Base-by-base conservation (phyloP, 495 filamentous ascomycete species). In the Penicillium paradoxum region DNA sequence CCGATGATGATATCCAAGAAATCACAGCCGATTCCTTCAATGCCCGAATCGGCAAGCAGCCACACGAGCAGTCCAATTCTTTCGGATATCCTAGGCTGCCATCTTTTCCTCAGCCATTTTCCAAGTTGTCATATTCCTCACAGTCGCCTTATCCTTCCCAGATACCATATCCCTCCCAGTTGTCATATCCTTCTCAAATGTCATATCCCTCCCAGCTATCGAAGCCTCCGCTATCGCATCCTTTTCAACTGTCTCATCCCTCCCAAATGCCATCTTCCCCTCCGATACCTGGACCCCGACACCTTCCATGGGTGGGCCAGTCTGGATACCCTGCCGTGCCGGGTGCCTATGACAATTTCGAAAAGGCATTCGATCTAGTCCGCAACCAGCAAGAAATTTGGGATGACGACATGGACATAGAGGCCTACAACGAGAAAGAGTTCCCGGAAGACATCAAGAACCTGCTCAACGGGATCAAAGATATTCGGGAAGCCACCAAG, bases 381-480 rank as follows among this genome's bases (percentile, higher is more conserved):
- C 51, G 61, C 17, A 49, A 63, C 8, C 57, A 63, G 14, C 18
- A 33, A 34, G 34, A 55, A n/a, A 46, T 62, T 0, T 37, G 59
- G 36, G 58, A 60, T 13, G 54, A 62, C 18, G 56, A 54, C 2
- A 32, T 48, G 11, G 57, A 64, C 43, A 30, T 64, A 10, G 58
- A 32, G 60, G 42, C 42, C 4, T 65, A 67, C 41, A 52, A 63
- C 18, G 59, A 65, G n/a, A 40, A 46, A 18, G 41, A 67, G 13
- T 65, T 65, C 33, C 63, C 63, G 11, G 72, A 85, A 15, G 86
- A 90, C 56, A 84, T 91, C 45, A 80, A 85, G 51, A 70, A 80
- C 8, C 62, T 91, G 11, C 69, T 91, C 32, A 79, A 83, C 10
- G 89, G 87, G 42, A 90, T 91, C 51, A 81, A 85, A 27, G 85